phyloP scores from a whole-genome alignment of 2,329 filamentous ascomycete genomes.

The Cryphonectria naterciae region DNA sequence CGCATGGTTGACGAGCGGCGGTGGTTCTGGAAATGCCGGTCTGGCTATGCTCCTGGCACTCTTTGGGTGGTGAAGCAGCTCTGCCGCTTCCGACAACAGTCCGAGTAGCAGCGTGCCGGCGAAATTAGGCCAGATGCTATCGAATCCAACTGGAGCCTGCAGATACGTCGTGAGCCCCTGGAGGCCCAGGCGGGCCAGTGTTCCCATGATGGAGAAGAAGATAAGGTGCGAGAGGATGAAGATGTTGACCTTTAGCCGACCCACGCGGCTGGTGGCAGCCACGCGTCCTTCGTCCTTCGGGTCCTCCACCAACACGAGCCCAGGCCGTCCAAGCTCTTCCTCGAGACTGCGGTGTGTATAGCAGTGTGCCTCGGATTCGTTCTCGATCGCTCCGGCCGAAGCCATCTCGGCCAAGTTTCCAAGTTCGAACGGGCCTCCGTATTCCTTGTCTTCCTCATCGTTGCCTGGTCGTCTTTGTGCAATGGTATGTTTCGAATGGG shows the following conservation, averaged over 20 bases:
- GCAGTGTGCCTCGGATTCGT: slow-evolving; percentile 3
- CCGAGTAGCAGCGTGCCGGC: slow-evolving; percentile 81
- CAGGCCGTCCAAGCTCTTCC: slow-evolving; percentile 35
- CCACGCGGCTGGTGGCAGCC: not conserved
- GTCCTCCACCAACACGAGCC: not conserved
- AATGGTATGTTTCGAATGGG: not conserved
- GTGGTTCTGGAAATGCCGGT: not conserved
- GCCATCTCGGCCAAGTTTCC: not conserved
- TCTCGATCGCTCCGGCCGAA: slow-evolving; percentile 1
- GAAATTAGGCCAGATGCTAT: slow-evolving; percentile 85
- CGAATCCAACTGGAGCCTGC: slow-evolving; percentile 72
- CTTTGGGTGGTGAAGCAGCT: slow-evolving; percentile 42
- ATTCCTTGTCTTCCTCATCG: not conserved
- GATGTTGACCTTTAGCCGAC: slow-evolving; percentile 52
- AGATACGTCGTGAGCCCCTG: slow-evolving; percentile 79
- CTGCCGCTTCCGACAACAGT: slow-evolving; percentile 62
- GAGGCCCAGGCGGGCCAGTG: slow-evolving; percentile 79
- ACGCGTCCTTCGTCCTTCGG: not conserved
- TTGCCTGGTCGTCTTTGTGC: not conserved
- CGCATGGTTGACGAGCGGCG: not conserved
- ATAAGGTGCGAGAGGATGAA: slow-evolving; percentile 81
- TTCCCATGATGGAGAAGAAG: slow-evolving; percentile 87
- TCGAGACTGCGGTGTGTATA: slow-evolving; percentile 18
- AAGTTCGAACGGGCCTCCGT: not conserved
- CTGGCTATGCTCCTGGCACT: slow-evolving; percentile 4